Evolutionary conservation across 2,329 filamentous ascomycete genomes (phyloP).

Genomic region (Phialocephala sp.): DNA sequence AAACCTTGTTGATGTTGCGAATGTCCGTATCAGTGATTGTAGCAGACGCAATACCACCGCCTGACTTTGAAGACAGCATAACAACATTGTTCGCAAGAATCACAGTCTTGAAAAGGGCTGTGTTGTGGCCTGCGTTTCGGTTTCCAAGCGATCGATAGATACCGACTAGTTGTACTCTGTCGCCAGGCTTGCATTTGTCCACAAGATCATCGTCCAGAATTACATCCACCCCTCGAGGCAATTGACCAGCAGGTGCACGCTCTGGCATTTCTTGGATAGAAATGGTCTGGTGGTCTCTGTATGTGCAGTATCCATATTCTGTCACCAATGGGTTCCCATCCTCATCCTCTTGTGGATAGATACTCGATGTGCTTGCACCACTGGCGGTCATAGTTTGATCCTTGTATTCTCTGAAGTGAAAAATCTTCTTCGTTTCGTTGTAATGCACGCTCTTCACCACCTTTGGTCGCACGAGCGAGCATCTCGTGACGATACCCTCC

Average conservation of each 20-base stretch:
- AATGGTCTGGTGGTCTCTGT: slow-evolving; percentile 95
- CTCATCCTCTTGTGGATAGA: slow-evolving; percentile 93
- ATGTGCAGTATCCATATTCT: slow-evolving; percentile 95
- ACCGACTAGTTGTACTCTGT: slow-evolving; percentile 95
- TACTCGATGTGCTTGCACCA: slow-evolving; percentile 84
- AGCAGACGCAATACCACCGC: slow-evolving; percentile 88
- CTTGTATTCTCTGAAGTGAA: slow-evolving; percentile 87
- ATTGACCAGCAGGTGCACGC: slow-evolving; percentile 89
- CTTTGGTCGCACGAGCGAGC: slow-evolving; percentile 93
- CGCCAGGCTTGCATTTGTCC: slow-evolving; percentile 92
- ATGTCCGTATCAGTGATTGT: slow-evolving; percentile 96
- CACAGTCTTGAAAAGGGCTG: slow-evolving; percentile 92
- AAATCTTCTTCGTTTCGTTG: slow-evolving; percentile 84
- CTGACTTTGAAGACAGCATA: slow-evolving; percentile 92
- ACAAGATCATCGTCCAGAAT: slow-evolving; percentile 97
- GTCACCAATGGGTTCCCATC: slow-evolving; percentile 91
- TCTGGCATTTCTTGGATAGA: slow-evolving; percentile 99
- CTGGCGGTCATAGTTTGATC: slow-evolving; percentile 97
- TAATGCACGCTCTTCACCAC: slow-evolving; percentile 99
- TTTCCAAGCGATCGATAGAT: slow-evolving; percentile 95
- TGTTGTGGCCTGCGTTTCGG: slow-evolving; percentile 87
- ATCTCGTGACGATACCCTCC: slow-evolving; percentile 96
- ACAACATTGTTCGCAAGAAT: slow-evolving; percentile 96
- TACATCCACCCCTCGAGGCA: slow-evolving; percentile 94
- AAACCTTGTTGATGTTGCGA: slow-evolving; percentile 96